Conservation (phyloP, 2,329 filamentous ascomycete genomes). For the Ceratocystis lukuohia region DNA sequence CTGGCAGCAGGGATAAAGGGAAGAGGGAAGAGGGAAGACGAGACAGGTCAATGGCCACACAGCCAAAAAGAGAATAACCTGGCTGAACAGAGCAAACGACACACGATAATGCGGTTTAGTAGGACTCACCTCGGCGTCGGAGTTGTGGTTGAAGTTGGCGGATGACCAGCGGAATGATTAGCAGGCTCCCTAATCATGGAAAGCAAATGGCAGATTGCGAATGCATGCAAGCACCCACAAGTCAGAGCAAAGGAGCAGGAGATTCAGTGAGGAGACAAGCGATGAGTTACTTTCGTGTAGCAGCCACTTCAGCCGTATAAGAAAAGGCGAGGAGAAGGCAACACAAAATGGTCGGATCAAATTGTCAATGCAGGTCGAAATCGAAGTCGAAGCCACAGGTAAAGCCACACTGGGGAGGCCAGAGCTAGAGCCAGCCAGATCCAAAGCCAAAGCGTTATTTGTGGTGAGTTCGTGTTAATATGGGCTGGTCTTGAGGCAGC, state of each 20-base stretch:
- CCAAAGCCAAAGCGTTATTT: not conserved
- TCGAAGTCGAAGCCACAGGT: not conserved
- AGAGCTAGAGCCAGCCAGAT: conserved; percentile 3
- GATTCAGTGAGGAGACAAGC: conserved; percentile 9
- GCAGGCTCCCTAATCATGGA: conserved; percentile 19
- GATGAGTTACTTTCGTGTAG: too few relatives aligned
- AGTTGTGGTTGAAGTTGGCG: conserved; percentile 11
- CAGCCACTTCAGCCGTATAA: not conserved
- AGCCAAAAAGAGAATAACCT: not conserved
- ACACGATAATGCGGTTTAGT: not conserved
- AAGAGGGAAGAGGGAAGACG: not conserved
- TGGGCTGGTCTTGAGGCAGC: not conserved
- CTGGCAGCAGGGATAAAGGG: conserved; percentile 16
- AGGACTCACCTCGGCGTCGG: conserved; percentile 9
- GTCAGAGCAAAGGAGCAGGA: not conserved
- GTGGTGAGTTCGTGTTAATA: not conserved
- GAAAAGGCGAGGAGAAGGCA: conserved; percentile 9
- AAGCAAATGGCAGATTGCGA: conserved; percentile 25
- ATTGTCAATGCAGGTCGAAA: not conserved
- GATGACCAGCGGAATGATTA: conserved; percentile 14
- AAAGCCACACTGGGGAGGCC: not conserved
- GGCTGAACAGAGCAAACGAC: not conserved
- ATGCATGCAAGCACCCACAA: conserved; percentile 22
- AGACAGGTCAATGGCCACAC: not conserved
- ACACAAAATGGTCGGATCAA: conserved; percentile 9